phyloP scores from a whole-genome alignment of 495 filamentous ascomycete genomes.

The Annulohypoxylon bovei region DNA sequence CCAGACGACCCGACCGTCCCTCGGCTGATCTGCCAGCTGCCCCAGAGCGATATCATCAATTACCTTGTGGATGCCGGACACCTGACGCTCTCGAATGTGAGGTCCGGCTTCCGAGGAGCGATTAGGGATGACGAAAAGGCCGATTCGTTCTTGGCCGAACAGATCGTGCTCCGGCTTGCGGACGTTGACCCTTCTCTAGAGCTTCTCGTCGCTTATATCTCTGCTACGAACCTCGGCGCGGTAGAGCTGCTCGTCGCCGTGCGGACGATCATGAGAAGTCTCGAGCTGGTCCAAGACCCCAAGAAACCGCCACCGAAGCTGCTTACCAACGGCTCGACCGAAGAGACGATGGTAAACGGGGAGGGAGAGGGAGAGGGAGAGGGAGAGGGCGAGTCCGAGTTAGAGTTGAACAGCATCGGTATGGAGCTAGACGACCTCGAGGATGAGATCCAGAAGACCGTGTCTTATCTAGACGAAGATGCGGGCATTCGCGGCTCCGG shows the following conservation, averaged over 20 bases:
- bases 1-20: conserved; percentile 41
- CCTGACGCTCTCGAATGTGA: conserved; percentile 68
- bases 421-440: conserved; percentile 61
- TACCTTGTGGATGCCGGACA: conserved; percentile 73
- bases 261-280: conserved; percentile 60
- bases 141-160: conserved; percentile 59
- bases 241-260: conserved; percentile 59
- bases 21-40: conserved; percentile 60
- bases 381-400: conserved; percentile 38
- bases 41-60: conserved; percentile 62
- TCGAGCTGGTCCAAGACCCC: conserved; percentile 57
- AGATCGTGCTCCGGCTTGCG: conserved; percentile 67
- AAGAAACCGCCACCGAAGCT: conserved; percentile 48
- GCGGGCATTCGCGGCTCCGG: conserved; percentile 55
- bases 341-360: conserved; percentile 40
- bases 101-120: conserved; percentile 65
- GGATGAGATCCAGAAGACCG: conserved; percentile 59
- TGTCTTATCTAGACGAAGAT: conserved; percentile 60
- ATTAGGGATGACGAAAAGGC: conserved; percentile 50
- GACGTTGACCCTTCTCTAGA: conserved; percentile 69
- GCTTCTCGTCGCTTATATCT: conserved; percentile 65
- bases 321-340: conserved; percentile 49
- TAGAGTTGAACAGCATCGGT: conserved; percentile 51
- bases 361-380: conserved; percentile 41
- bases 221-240: conserved; percentile 57